phyloP scores from a whole-genome alignment of 257 asterid species.

The Ophiorrhiza pumila region DNA sequence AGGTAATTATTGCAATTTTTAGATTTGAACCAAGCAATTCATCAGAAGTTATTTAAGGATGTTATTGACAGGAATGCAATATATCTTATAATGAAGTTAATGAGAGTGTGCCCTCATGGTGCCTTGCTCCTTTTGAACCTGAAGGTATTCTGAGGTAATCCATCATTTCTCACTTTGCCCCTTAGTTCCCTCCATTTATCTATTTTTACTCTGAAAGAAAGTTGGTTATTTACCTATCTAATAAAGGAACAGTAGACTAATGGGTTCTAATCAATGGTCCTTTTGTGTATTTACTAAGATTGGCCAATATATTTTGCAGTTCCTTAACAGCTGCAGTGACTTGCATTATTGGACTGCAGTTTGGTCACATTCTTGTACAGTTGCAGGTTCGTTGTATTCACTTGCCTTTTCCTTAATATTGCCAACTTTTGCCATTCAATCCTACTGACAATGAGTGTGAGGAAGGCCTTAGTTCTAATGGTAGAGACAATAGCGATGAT shows the following conservation, averaged over 20 bases:
- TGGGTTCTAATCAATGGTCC: background rate
- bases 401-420: background rate
- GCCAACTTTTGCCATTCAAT: background rate
- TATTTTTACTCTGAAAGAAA: background rate
- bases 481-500: too few species aligned
- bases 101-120: constrained; percentile 53
- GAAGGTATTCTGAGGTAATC: constrained; percentile 87
- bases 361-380: constrained; percentile 70
- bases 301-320: constrained; percentile 32
- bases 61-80: constrained; percentile 54
- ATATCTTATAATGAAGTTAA: constrained; percentile 43
- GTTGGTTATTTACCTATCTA: background rate
- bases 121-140: constrained; percentile 81
- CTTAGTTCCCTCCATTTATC: background rate
- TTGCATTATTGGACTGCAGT: constrained; percentile 82
- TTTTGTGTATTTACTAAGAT: background rate
- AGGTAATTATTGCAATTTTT: constrained; percentile 14
- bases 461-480: background rate
- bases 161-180: constrained; percentile 10
- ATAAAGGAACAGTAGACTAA: background rate
- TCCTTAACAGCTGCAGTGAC: constrained; percentile 73
- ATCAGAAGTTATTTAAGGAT: constrained; percentile 11
- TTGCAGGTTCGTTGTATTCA: constrained; percentile 41
- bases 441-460: background rate
- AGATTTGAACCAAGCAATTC: constrained; percentile 19